Evolutionary conservation across 768 basidiomycete genomes (phyloP).

Genomic region (Lactarius tabidus): DNA sequence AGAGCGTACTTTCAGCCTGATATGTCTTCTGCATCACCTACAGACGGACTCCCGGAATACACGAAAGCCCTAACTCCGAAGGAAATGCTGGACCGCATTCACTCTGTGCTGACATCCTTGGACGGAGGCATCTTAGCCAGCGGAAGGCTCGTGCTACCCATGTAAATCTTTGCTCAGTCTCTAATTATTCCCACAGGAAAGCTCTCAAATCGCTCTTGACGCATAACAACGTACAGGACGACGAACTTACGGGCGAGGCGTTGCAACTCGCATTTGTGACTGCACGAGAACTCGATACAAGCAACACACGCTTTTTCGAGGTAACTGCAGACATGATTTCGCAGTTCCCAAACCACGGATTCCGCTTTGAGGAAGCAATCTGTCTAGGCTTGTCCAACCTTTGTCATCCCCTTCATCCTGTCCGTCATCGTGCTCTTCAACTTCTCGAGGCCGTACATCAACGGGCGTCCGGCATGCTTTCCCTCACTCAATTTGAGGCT

Average conservation of each 20-base stretch:
- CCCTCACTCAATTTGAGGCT: slow-evolving; percentile 70
- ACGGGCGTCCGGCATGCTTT: slow-evolving; percentile 58
- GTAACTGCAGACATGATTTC: slow-evolving; percentile 69
- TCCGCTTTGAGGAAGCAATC: slow-evolving; percentile 67
- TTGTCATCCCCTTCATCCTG: slow-evolving; percentile 58
- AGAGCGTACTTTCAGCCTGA: slow-evolving; percentile 74
- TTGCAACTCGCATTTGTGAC: slow-evolving; percentile 67
- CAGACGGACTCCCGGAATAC: slow-evolving; percentile 52
- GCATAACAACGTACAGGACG: slow-evolving; percentile 47
- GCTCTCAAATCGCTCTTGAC: slow-evolving; percentile 66
- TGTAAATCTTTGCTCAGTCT: neutral
- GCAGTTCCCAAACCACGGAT: slow-evolving; percentile 49
- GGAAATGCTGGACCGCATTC: slow-evolving; percentile 59
- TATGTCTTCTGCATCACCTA: slow-evolving; percentile 55
- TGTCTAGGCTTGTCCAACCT: slow-evolving; percentile 84
- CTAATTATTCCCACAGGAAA: slow-evolving; percentile 48
- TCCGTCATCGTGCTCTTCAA: slow-evolving; percentile 73
- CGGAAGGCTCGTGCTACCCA: slow-evolving; percentile 54
- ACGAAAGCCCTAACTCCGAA: slow-evolving; percentile 50
- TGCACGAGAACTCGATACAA: slow-evolving; percentile 48
- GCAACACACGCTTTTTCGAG: slow-evolving; percentile 69
- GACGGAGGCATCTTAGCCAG: slow-evolving; percentile 47
- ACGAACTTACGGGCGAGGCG: slow-evolving; percentile 57
- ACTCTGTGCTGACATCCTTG: slow-evolving; percentile 62
- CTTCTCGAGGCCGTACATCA: slow-evolving; percentile 72